Conservation (phyloP, 306 rosid species). For the Adenanthera pavonina region DNA sequence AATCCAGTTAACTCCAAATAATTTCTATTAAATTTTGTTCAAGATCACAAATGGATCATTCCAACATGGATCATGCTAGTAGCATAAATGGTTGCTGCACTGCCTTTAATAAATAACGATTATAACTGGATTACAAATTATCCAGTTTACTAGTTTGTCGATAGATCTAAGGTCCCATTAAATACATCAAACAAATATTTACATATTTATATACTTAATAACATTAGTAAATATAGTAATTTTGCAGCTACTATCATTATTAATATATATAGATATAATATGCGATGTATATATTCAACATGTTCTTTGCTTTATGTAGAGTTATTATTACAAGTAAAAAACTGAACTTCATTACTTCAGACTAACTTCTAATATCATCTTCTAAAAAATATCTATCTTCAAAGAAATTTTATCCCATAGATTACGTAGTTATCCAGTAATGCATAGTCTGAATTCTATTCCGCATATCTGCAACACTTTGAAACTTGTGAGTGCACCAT, state of each 20-base stretch:
- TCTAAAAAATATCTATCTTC: not conserved
- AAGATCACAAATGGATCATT: not conserved
- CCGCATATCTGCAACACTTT: not conserved
- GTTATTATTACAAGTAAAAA: not conserved
- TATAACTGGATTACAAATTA: not conserved
- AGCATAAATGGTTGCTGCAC: not conserved
- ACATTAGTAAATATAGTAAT: not conserved
- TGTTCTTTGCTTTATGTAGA: not conserved
- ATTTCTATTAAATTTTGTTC: not conserved
- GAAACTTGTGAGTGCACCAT: not conserved
- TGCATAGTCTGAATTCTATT: not conserved
- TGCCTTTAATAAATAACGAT: not conserved
- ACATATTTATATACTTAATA: not conserved
- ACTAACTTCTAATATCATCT: not conserved
- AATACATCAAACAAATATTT: not conserved
- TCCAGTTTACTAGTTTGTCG: not conserved
- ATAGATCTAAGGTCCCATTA: not conserved
- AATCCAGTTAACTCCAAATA: not conserved
- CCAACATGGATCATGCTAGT: not conserved
- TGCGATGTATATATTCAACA: not conserved
- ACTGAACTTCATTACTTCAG: not conserved
- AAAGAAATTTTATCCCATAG: conserved; percentile 6
- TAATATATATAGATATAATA: no score
- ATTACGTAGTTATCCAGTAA: not conserved
- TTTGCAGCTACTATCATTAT: not conserved